These are phyloP conservation scores for Tetrahymena borealis DNA, from an alignment of 73 alveolate genomes.

Conservation along the genomic window DNA sequence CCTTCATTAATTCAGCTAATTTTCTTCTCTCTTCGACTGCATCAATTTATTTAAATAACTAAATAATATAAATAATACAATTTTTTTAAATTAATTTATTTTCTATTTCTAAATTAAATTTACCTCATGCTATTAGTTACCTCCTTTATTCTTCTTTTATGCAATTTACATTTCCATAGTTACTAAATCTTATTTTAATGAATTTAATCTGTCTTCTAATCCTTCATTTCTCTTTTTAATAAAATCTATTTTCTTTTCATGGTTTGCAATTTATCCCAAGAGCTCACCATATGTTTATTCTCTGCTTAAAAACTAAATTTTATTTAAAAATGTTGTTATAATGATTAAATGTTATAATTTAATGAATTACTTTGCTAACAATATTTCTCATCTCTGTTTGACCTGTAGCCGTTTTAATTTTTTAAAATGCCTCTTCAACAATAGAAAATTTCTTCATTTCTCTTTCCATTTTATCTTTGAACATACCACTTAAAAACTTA, in stretches of 20 bases:
- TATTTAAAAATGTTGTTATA: neutral
- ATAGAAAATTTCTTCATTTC: neutral
- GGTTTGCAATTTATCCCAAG: neutral
- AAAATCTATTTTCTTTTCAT: neutral
- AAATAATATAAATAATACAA: neutral
- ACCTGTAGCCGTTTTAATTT: neutral
- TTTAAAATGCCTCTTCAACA: neutral
- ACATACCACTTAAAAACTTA: neutral
- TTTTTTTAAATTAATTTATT: no score
- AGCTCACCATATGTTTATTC: neutral
- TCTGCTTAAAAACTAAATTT: neutral
- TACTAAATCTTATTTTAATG: neutral
- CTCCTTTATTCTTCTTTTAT: neutral
- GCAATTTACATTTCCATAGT: neutral
- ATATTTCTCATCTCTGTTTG: neutral
- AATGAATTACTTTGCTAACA: neutral
- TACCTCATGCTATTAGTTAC: neutral
- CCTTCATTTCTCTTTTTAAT: neutral
- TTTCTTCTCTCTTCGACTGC: neutral
- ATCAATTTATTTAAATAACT: neutral
- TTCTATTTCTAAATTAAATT: no score
- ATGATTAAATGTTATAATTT: neutral
- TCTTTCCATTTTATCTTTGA: neutral
- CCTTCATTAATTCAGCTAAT: neutral
- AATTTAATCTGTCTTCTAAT: neutral